Percentiles rank a stretch among this genome's conserved stretches.
These are phyloP conservation scores for Pichia norvegensis DNA, from an alignment of 1,139 yeast species.

Conservation along the genomic window DNA sequence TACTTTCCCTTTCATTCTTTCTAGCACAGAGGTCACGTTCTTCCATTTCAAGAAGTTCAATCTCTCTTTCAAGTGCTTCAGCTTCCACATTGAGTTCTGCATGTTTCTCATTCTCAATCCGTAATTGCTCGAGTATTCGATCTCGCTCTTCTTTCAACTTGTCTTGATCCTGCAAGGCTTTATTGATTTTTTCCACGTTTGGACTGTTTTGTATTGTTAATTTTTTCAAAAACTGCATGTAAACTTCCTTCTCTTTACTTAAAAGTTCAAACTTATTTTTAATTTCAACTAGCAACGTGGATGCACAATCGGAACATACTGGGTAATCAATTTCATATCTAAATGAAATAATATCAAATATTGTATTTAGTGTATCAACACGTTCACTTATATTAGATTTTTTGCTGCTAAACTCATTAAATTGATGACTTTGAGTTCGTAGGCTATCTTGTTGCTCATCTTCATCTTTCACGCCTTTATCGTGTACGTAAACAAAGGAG, in stretches of 20 bases:
- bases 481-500: conserved; percentile 11
- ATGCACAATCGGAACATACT: conserved; percentile 80
- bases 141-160: conserved; percentile 33
- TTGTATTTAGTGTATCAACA: conserved; percentile 42
- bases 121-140: conserved; percentile 35
- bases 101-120: conserved; percentile 37
- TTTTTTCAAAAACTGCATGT: conserved; percentile 62
- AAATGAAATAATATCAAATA: conserved; percentile 57
- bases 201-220: conserved; percentile 50
- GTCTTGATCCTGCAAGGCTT: conserved; percentile 38
- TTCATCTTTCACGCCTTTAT: conserved; percentile 6
- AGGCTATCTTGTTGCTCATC: neutral
- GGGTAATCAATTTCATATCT: conserved; percentile 84
- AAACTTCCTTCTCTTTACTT: conserved; percentile 71
- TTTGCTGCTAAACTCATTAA: conserved; percentile 19
- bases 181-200: conserved; percentile 36
- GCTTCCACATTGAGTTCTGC: conserved; percentile 36
- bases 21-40: conserved; percentile 38
- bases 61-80: conserved; percentile 33
- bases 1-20: conserved; percentile 47
- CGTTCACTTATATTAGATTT: conserved; percentile 29
- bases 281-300: conserved; percentile 54
- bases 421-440: conserved; percentile 2
- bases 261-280: conserved; percentile 66
- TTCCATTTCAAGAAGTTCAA: conserved; percentile 34